Evolutionary conservation across 2,329 filamentous ascomycete species (phyloP).

Genomic region (Fusarium longipes): DNA sequence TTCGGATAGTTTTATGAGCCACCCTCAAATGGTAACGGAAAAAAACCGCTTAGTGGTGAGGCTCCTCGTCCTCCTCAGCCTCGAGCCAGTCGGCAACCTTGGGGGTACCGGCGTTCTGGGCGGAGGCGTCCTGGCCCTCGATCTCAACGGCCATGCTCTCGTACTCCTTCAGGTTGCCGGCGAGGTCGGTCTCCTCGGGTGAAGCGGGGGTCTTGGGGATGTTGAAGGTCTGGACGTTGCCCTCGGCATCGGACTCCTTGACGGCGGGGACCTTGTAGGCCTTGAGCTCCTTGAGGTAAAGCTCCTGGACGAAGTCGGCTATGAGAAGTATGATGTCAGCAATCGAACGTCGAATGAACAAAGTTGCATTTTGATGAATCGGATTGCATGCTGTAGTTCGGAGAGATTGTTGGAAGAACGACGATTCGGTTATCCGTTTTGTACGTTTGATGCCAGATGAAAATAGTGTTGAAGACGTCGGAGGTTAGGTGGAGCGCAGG

Average conservation of each 20-base stretch:
- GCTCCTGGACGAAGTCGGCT: constrained; percentile 98
- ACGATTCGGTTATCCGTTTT: neutral
- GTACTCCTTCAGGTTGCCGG: constrained; percentile 92
- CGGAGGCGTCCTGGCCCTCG: constrained; percentile 80
- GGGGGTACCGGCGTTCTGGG: constrained; percentile 69
- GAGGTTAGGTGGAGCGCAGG: constrained; percentile 45
- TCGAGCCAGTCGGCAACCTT: constrained; percentile 81
- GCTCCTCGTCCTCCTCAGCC: constrained; percentile 73
- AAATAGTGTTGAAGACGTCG: constrained; percentile 40
- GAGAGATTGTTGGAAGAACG: neutral
- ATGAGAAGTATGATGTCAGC: constrained; percentile 46
- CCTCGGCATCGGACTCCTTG: constrained; percentile 88
- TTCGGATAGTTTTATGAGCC: constrained; percentile 19
- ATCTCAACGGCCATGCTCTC: constrained; percentile 94
- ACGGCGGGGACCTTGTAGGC: constrained; percentile 87
- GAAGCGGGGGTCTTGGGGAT: constrained; percentile 84
- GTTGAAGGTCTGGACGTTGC: constrained; percentile 89
- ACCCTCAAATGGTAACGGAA: constrained; percentile 5
- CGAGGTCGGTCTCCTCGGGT: constrained; percentile 94
- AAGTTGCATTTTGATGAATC: constrained; percentile 1
- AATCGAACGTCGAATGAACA: constrained; percentile 21
- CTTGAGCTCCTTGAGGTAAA: constrained; percentile 97
- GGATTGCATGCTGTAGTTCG: neutral
- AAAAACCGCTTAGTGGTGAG: constrained; percentile 61
- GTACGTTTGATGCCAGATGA: constrained; percentile 4